Percentiles rank a stretch among this genome's conserved stretches.
phyloP scores from a whole-genome alignment of 116 monocot species.

The Papilionanthe hybrid region DNA sequence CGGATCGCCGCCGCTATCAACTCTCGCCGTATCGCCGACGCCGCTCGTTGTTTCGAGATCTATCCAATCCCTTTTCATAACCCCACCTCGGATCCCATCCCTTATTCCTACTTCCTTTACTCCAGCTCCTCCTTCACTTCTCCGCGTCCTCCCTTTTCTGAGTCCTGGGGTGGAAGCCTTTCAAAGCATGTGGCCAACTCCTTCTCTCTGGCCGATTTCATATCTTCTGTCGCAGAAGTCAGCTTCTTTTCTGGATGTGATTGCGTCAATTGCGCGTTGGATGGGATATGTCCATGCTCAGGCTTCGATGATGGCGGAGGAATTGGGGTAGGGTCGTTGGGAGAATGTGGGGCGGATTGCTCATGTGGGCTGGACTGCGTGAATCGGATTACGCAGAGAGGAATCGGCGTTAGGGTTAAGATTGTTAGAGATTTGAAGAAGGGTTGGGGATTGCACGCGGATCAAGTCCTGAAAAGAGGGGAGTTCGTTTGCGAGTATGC shows the following conservation, averaged over 20 bases:
- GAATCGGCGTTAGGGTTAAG: conserved; percentile 33
- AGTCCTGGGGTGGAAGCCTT: conserved; percentile 47
- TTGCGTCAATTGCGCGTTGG: conserved; percentile 14
- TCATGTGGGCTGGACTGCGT: conserved; percentile 44
- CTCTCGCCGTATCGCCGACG: conserved; percentile 51
- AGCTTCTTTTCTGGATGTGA: conserved; percentile 29
- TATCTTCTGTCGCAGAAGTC: neutral
- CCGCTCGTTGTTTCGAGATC: conserved; percentile 58
- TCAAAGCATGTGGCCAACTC: neutral
- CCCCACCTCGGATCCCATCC: conserved; percentile 31
- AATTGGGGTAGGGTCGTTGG: conserved; percentile 23
- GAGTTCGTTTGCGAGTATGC: conserved; percentile 83
- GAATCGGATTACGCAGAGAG: conserved; percentile 56
- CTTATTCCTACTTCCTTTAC: conserved; percentile 72
- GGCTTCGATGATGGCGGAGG: neutral
- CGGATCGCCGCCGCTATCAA: conserved; percentile 24
- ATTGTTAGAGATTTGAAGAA: conserved; percentile 48
- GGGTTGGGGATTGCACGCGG: conserved; percentile 78
- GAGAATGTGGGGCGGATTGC: conserved; percentile 63
- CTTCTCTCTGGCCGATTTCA: conserved; percentile 7
- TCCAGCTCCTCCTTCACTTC: conserved; percentile 20
- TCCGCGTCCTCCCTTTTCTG: conserved; percentile 18
- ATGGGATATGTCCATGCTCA: conserved; percentile 14
- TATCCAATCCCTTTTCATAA: conserved; percentile 70
- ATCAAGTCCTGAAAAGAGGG: conserved; percentile 32